Evolutionary conservation across 805 yeast genomes (phyloP).

Genomic region (Yarrowia sp.): DNA sequence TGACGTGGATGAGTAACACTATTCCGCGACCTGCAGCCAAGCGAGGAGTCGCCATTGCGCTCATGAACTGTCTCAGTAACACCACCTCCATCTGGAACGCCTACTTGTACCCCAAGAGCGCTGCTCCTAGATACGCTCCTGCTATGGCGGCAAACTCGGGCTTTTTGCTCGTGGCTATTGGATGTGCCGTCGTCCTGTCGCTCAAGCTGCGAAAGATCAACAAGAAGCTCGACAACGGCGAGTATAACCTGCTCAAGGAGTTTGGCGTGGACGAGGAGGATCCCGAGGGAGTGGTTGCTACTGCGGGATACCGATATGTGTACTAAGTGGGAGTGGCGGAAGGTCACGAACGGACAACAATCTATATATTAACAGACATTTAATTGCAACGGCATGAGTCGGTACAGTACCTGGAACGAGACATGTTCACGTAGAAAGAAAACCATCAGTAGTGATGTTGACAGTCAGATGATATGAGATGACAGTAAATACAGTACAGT

Average conservation of each 20-base stretch:
- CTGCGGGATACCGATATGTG: not conserved
- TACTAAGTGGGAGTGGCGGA: too few relatives aligned
- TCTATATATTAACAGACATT: too few relatives aligned
- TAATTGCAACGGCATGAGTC: too few relatives aligned
- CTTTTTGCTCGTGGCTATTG: slow-evolving; percentile 26
- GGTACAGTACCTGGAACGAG: too few relatives aligned
- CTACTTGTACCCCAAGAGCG: slow-evolving; percentile 28
- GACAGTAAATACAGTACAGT: too few relatives aligned
- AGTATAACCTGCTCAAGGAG: slow-evolving; percentile 27
- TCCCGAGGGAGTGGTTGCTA: not conserved
- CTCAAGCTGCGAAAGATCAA: slow-evolving; percentile 25
- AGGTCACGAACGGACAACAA: too few relatives aligned
- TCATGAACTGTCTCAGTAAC: slow-evolving; percentile 44
- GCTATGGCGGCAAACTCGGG: slow-evolving; percentile 29
- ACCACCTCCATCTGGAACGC: slow-evolving; percentile 30
- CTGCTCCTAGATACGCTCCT: slow-evolving; percentile 28
- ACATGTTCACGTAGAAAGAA: too few relatives aligned
- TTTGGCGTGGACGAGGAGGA: slow-evolving; percentile 27
- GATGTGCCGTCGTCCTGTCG: slow-evolving; percentile 1
- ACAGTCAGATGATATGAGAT: too few relatives aligned
- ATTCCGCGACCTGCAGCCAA: slow-evolving; percentile 59
- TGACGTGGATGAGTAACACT: slow-evolving; percentile 57
- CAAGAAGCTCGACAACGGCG: slow-evolving; percentile 29
- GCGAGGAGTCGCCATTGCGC: slow-evolving; percentile 55
- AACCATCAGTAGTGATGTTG: too few relatives aligned